Evolutionary conservation across 768 basidiomycete genomes (phyloP), one percentile per base, ranked within the genome.

Genomic region (Suillus subaureus): DNA sequence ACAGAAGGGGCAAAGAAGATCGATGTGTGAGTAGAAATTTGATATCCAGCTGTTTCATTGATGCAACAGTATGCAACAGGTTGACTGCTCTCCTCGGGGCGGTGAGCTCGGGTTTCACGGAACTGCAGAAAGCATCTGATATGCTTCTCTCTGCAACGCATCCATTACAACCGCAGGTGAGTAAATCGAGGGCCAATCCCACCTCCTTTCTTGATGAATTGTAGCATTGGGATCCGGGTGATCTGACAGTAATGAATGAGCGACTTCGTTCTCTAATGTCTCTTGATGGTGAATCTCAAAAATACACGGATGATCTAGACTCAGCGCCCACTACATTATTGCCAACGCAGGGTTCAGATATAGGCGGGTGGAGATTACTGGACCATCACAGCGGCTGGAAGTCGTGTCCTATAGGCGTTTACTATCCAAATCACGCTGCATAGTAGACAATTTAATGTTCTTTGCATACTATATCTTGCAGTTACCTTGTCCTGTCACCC

Each of bases 341-440:
- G 31, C 47, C 43, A 18, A 42, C 65, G 37, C 66, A 47, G 6
- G 63, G 60, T 13, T 61, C 49, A 61, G 39, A 61, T 31, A 63
- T 64, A 58, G 8, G 33, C 40, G 91, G 90, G 26, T 93, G 92
- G 90, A 79, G 79, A 60, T 63, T 80, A 49, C 76, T 88, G 15
- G 77, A 81, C 35, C 73, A 73, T 26, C 75, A 68, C 21, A 77
- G 77, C 18, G 74, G 75, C 43, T 92, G 92, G 92, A 81, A 78
- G 67, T 82, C 87, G 3, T 88, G 85, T 71, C 91, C 92, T 6
- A 88, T 93, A 54, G 92, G 92, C 11, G 80, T 90, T 60, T 84
- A 79, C 66, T 69, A 57, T 64, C 37, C 42, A 16, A 39, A 35
- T 31, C 6, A n/a, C 9, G 31, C 31, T 6, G 33, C 21, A 35